Evolutionary conservation across 164 flowering plant species (phyloP), one percentile per base, ranked within the genome.

Genomic region (Chimonanthus praecox): DNA sequence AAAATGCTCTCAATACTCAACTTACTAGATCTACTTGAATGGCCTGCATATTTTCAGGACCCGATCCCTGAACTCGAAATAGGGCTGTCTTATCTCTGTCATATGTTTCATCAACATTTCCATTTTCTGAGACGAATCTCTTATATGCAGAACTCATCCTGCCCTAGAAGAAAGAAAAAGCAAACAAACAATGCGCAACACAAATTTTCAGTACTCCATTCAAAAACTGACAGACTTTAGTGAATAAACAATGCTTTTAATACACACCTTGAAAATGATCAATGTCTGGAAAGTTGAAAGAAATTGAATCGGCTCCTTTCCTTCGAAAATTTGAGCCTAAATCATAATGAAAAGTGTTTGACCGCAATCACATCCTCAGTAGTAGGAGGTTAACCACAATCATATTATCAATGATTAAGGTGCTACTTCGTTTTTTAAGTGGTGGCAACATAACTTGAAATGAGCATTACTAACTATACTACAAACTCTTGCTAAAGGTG

Each of bases 21-120:
- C 87, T 76, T 82, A 88, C 94, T 33, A 15, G 82, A 73, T 88
- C 84, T 80, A 90, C 89, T 86, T 90, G 94, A 78, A 88, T 79
- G 60, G 88, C 94, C 82, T 88, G 92, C 89, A 88, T 83, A 71
- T 83, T 86, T 58, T 75, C 64, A 58, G 85, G 83, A 77, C 83
- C 73, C 6, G 82, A 76, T 64, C 92, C 92, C 76, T 87, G 94
- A 77, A 90, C 81, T 66, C 88, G 87, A 67, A 90, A 88, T 64
- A 90, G 87, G 68, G 92, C 87, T 5, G 74, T 71, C 78, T 72
- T 82, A 9, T 68, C 73, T 73, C 77, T 83, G 70, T 80, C 74
- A 73, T 78, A 87, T 62, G 87, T 83, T 73, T 84, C 86, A 81
- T 86, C 90, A 8, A 20, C 48, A 49, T 76, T 67, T 21, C 78